Base-by-base conservation (phyloP, 2,329 filamentous ascomycete genomes). In the Pseudogymnoascus sp. region DNA sequence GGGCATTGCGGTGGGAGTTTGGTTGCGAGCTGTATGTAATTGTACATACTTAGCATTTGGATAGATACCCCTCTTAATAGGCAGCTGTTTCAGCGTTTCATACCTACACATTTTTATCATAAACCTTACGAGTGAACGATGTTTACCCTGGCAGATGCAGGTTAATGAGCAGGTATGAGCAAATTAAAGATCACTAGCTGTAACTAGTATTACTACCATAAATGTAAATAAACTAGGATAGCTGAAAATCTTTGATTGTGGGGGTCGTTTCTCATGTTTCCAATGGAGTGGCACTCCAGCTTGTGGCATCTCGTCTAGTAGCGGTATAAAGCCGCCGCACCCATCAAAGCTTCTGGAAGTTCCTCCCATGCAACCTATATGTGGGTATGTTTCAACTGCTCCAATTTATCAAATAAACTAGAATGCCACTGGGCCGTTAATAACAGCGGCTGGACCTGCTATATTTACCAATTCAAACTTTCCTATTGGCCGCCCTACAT, bases 51-150 rank as follows among this genome's bases (percentile, higher is more conserved):
- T 54, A 54, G 47, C 47, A 35, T 33, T 54, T 54, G 21, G 21
- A 21, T 54, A 29, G 47, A 54, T 54, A 54, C 29, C 47, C 47
- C 47, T 54, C 35, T 54, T 17, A 54, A 54, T 54, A 54, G 26
- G 33, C 26, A 17, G 2, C 13, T 31, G 4, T 13, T 54, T 54
- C 35, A 21, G 15, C 29, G 29, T 33, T 33, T 54, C 29, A 54
- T 21, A 21, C 6, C 47, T 54, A 31, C 44, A 31, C 21, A 29
- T 54, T 15, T 54, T 54, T 9, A 21, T 26, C n/a, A 8, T 33
- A 21, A 47, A 21, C 47, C 26, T 54, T 33, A n/a, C 5, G 6
- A 35, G 29, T 21, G 33, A 21, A 17, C 44, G 26, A 8, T n/a
- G 8, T 54, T 54, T 31, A 54, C 17, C 8, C n/a, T 7, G n/a